phyloP scores from a whole-genome alignment of 768 basidiomycete species.

The Strobilomyces echinocephalus region DNA sequence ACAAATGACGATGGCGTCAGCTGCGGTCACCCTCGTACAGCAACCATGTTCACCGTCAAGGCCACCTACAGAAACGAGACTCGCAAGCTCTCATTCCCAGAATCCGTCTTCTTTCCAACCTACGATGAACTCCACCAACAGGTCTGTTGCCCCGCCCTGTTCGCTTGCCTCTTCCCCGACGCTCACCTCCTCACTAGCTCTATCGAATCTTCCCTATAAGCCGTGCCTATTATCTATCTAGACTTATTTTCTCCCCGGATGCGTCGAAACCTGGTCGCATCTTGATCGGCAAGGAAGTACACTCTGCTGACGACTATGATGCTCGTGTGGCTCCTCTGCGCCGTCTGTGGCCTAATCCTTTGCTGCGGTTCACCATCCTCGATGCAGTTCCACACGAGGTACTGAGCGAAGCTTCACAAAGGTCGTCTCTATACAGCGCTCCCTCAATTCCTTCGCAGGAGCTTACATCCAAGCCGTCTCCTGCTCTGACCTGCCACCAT shows the following conservation, averaged over 20 bases:
- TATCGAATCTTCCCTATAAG: slow-evolving; percentile 65
- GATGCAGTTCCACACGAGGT: slow-evolving; percentile 45
- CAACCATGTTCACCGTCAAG: slow-evolving; percentile 70
- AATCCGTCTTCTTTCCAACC: slow-evolving; percentile 52
- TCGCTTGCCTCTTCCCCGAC: slow-evolving; percentile 12
- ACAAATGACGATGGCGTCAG: slow-evolving; percentile 13
- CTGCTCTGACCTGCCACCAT: background rate
- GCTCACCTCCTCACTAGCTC: slow-evolving; percentile 43
- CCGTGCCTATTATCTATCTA: slow-evolving; percentile 57
- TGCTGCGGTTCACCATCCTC: slow-evolving; percentile 58
- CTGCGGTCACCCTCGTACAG: slow-evolving; percentile 21
- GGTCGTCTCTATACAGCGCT: slow-evolving; percentile 4
- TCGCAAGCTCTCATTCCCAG: slow-evolving; percentile 58
- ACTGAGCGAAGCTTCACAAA: slow-evolving; percentile 13
- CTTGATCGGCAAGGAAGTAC: slow-evolving; percentile 58
- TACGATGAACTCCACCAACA: slow-evolving; percentile 59
- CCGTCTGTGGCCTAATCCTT: slow-evolving; percentile 51
- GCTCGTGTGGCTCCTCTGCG: slow-evolving; percentile 46
- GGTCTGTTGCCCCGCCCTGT: slow-evolving; percentile 36
- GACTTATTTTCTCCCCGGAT: slow-evolving; percentile 65
- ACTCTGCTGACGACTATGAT: slow-evolving; percentile 54
- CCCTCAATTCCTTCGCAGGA: background rate
- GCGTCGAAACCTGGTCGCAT: slow-evolving; percentile 51
- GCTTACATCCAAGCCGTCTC: background rate
- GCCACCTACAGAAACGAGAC: slow-evolving; percentile 70